Evolutionary conservation across 225 moss, liverwort and hornwort species (phyloP), one percentile per base, ranked within the genome.

Genomic region (Physcomitrium patens): DNA sequence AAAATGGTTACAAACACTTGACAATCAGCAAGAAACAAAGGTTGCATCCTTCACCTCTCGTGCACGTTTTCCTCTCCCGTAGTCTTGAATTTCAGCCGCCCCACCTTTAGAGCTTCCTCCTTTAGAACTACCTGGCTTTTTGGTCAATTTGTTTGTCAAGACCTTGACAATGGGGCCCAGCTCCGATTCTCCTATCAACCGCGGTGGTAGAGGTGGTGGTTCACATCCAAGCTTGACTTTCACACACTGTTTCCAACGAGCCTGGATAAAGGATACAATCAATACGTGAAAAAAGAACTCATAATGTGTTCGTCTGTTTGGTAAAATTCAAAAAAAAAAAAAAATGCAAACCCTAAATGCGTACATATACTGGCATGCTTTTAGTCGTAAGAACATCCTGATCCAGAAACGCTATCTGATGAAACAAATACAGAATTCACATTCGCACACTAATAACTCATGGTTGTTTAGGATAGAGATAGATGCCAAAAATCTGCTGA

Each of bases 1-100:
- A 60, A 60, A 45, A 47, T 13, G 53, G 22, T 53, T 24, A 9
- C 4, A 45, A 42, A 45, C 13, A 18, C 3, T 41, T 65, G 53
- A 63, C 67, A 64, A 53, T 17, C 48, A 12, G 2, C n/a, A 20
- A 53, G 46, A 53, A 65, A n/a, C 14, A 63, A 16, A 46, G 64
- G 43, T 62, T 23, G 58, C 28, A 62, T 7, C 24, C 65, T 9
- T 69, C 76, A 99, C 99, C 95, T 99, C 95, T 55, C 99, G 85
- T 22, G 91, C 84, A 54, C 99, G 90, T 73, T 99, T 99, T 69
- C 99, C 99, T 82, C 99, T 84, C 72, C 99, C 99, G 68, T 95
- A 95, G 68, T 95, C 89, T 70, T 89, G 88, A 49, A 82, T 82
- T 82, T 93, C 95, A 60, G 85, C 79, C 82, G 82, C 16, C 45